phyloP scores from a whole-genome alignment of 2,329 filamentous ascomycete genomes.

The Ophiostoma novo-ulmi region DNA sequence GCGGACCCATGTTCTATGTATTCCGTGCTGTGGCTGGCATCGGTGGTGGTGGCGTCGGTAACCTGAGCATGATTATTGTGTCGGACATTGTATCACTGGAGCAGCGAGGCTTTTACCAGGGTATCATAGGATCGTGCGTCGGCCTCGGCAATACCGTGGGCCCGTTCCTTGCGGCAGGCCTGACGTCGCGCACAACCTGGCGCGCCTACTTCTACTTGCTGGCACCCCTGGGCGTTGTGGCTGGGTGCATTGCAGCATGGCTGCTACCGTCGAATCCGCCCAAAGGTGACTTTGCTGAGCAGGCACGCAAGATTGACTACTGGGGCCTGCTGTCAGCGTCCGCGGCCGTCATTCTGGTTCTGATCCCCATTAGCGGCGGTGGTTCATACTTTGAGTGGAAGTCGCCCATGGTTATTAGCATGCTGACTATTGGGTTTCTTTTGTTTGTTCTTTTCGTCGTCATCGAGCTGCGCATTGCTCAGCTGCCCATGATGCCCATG shows the following conservation, averaged over 20 bases:
- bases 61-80: constrained; percentile 57
- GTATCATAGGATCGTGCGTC: constrained; percentile 39
- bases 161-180: constrained; percentile 41
- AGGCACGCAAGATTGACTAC: constrained; percentile 54
- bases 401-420: constrained; percentile 54
- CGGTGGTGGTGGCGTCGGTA: constrained; percentile 57
- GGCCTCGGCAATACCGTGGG: constrained; percentile 42
- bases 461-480: constrained; percentile 24
- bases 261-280: constrained; percentile 45
- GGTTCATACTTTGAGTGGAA: constrained; percentile 53
- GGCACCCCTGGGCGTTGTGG: constrained; percentile 44
- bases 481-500: constrained; percentile 28
- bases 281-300: constrained; percentile 40
- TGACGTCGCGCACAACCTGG: constrained; percentile 39
- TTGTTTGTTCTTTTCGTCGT: constrained; percentile 23
- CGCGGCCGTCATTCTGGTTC: constrained; percentile 39
- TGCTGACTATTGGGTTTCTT: constrained; percentile 39
- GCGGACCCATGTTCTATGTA: constrained; percentile 54
- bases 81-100: constrained; percentile 55
- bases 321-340: constrained; percentile 52
- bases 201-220: constrained; percentile 45
- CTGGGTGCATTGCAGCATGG: constrained; percentile 43
- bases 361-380: constrained; percentile 58
- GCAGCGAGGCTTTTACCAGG: constrained; percentile 53
- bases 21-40: constrained; percentile 57